Base-by-base conservation (phyloP, 192 early-diverging fungal genomes). In the Funneliformis geosporum region DNA sequence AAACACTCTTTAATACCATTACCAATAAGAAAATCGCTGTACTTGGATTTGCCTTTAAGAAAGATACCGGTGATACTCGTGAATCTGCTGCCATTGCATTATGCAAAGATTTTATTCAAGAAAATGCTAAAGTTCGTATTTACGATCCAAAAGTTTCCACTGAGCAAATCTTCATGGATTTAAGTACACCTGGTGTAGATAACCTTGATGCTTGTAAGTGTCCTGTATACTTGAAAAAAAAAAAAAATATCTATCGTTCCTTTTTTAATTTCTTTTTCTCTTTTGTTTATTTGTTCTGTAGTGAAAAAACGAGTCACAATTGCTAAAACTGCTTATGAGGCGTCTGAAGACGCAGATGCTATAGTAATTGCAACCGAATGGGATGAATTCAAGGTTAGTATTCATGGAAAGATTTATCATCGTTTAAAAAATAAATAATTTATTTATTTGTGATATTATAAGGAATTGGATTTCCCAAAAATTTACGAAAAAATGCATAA, bases 41-140 rank as follows among this genome's bases (percentile, higher is more conserved):
- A 27, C 87, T 95, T 70, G 96, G 96, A 8, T 98, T 98, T 85
- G 94, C 96, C 0, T 98, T 94, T 88, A 98, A 98, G 88, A 95
- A 94, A 84, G 93, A 96, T 80, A 98, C 96, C 39, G 94, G 94
- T 76, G 96, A 98, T 86, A 94, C 96, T 40, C 89, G 96, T 72
- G 95, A 97, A 86, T 93, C 94, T 47, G 94, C 96, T 39, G 95
- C 96, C n/a, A 96, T 95, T 60, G 90, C 89, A 3, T 84, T 98
- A 40, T 91, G 92, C 82, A 90, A 93, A 80, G 87, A 92, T 72
- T 91, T 97, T 64, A 86, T 98, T 67, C 86, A 92, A 80, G 92
- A 94, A 75, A 91, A 89, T 28, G 95, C 96, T 14, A 81, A 84
- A 39, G 80, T 98, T 75, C 83, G 86, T 28, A 88, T 98, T 69